Evolutionary conservation across 345 rosid species (phyloP).

Genomic region (Citrus australasica): DNA sequence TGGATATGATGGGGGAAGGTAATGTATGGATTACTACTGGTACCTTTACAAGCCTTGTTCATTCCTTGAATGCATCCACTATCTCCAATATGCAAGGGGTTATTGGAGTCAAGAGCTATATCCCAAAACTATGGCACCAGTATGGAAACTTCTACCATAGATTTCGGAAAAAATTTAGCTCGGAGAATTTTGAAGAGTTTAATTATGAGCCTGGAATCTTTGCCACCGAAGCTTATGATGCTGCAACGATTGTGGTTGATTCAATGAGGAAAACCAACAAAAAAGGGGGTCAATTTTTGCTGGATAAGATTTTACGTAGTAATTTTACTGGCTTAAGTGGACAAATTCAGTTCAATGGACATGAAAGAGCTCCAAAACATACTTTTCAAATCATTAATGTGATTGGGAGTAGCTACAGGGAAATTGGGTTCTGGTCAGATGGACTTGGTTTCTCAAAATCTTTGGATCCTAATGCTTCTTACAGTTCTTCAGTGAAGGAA

Average conservation of each 20-base stretch:
- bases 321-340: constrained; percentile 20
- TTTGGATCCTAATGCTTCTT: background rate
- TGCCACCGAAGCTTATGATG: constrained; percentile 28
- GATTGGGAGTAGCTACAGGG: constrained; percentile 11
- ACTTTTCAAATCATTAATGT: constrained; percentile 22
- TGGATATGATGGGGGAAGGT: constrained; percentile 28
- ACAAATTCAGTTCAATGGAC: constrained; percentile 7
- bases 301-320: background rate
- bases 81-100: constrained; percentile 24
- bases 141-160: constrained; percentile 1
- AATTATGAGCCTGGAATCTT: constrained; percentile 19
- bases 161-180: constrained; percentile 17
- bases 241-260: constrained; percentile 1
- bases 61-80: constrained; percentile 13
- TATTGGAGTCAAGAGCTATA: constrained; percentile 22
- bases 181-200: constrained; percentile 11
- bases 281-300: background rate
- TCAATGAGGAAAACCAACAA: constrained; percentile 8
- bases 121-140: background rate
- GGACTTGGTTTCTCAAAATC: constrained; percentile 16
- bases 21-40: constrained; percentile 34
- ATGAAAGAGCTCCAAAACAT: background rate
- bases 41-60: constrained; percentile 15
- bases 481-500: constrained; percentile 11
- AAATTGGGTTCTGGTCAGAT: constrained; percentile 29